phyloP scores from a whole-genome alignment of 2,329 filamentous ascomycete species.

The Reticulascus tulasneorum region DNA sequence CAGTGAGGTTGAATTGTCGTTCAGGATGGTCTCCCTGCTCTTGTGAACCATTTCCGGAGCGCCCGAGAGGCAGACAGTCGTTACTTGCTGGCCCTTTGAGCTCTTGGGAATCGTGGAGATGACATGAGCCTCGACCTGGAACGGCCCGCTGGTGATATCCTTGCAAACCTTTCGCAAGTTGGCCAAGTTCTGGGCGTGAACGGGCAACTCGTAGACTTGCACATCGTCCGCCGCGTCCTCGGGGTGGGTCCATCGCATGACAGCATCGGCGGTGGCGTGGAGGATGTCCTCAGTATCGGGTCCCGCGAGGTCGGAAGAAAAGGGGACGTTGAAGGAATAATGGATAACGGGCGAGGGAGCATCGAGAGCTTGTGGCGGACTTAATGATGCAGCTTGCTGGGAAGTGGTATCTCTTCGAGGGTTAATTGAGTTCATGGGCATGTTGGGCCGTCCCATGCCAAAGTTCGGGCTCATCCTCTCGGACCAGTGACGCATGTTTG shows the following conservation, averaged over 20 bases:
- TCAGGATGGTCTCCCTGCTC: constrained; percentile 84
- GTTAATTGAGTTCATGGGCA: constrained; percentile 53
- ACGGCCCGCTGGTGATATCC: constrained; percentile 66
- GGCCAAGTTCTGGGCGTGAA: constrained; percentile 83
- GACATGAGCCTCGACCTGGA: constrained; percentile 79
- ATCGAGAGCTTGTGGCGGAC: constrained; percentile 68
- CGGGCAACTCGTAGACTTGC: constrained; percentile 83
- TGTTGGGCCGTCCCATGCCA: constrained; percentile 56
- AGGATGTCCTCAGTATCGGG: constrained; percentile 93
- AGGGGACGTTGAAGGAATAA: constrained; percentile 96
- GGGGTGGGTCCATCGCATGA: constrained; percentile 90
- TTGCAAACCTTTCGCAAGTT: constrained; percentile 75
- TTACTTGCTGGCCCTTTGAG: constrained; percentile 63
- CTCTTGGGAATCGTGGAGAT: constrained; percentile 76
- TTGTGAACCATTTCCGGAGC: constrained; percentile 83
- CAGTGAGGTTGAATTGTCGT: constrained; percentile 87
- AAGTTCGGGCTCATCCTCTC: constrained; percentile 67
- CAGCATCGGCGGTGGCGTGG: constrained; percentile 82
- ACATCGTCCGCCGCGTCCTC: constrained; percentile 80
- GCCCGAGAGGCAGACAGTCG: constrained; percentile 88
- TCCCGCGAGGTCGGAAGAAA: constrained; percentile 85
- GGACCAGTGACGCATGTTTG: constrained; percentile 69
- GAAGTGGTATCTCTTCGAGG: constrained; percentile 54
- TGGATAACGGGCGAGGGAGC: constrained; percentile 61
- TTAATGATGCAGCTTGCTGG: constrained; percentile 50